Conservation (phyloP, 1,139 yeast genomes). For the Diutina neorugosa region DNA sequence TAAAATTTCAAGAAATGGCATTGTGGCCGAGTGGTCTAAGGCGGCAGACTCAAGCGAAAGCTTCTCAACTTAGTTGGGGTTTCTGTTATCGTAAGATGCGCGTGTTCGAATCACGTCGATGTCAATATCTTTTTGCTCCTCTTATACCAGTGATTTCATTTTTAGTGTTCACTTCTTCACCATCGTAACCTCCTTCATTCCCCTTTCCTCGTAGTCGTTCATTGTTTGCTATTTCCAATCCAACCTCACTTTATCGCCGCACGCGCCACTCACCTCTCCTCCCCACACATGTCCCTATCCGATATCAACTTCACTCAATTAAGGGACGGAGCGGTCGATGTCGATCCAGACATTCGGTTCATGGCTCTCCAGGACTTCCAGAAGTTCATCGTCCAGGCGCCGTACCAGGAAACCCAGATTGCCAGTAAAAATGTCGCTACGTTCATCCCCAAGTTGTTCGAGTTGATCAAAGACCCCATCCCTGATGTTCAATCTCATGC, state of each 20-base stretch:
- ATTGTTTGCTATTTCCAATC: too few relatives aligned
- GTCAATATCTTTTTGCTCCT: neutral
- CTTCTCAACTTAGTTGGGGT: neutral
- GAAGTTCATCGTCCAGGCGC: constrained; percentile 23
- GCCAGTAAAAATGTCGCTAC: constrained; percentile 15
- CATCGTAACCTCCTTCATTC: too few relatives aligned
- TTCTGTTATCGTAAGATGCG: neutral
- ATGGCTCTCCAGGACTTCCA: constrained; percentile 79
- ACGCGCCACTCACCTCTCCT: neutral
- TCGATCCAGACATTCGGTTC: constrained; percentile 75
- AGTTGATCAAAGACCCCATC: constrained; percentile 48
- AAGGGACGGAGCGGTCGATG: constrained; percentile 43
- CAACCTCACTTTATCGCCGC: neutral
- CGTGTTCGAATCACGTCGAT: neutral
- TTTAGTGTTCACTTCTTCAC: too few relatives aligned
- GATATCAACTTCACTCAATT: constrained; percentile 13
- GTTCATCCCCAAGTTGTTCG: constrained; percentile 39
- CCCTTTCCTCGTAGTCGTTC: too few relatives aligned
- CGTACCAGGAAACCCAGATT: constrained; percentile 7
- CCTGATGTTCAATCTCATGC: constrained; percentile 77
- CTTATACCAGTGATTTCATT: too few relatives aligned
- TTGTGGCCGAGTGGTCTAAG: neutral
- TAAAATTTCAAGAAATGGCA: neutral
- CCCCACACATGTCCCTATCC: neutral
- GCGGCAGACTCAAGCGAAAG: neutral